A percentile compares a stretch with the other conserved stretches of the same genome.
phyloP scores from a whole-genome alignment of 2,329 filamentous ascomycete species.

The Trichoderma breve region DNA sequence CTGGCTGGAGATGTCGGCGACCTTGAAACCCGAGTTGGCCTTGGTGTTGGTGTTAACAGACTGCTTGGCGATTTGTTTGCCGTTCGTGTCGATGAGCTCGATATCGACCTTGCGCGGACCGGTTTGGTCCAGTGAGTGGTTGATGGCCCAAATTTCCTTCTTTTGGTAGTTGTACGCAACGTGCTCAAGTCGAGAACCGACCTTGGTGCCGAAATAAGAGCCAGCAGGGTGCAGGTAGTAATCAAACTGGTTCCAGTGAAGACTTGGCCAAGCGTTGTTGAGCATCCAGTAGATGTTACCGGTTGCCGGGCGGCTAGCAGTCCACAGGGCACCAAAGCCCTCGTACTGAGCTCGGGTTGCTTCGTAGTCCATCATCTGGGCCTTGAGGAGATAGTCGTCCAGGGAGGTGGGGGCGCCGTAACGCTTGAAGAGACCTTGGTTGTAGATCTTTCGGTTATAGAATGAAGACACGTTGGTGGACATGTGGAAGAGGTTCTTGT shows the following conservation, averaged over 20 bases:
- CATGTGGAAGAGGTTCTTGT: conserved; percentile 59
- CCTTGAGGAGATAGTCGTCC: conserved; percentile 58
- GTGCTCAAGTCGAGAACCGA: conserved; percentile 50
- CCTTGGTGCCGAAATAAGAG: conserved; percentile 59
- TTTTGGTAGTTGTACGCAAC: conserved; percentile 53
- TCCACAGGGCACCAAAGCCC: conserved; percentile 52
- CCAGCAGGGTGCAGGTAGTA: conserved; percentile 59
- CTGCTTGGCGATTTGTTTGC: conserved; percentile 40
- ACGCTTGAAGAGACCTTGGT: conserved; percentile 49
- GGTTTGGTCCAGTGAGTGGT: conserved; percentile 44
- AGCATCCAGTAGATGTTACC: conserved; percentile 68
- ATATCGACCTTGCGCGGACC: conserved; percentile 45
- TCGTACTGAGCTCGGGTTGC: conserved; percentile 60
- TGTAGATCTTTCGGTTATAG: conserved; percentile 56
- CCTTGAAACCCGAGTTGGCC: conserved; percentile 44
- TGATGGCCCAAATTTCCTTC: conserved; percentile 51
- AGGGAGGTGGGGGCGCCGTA: conserved; percentile 52
- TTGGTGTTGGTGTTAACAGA: conserved; percentile 35
- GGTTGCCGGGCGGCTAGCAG: conserved; percentile 50
- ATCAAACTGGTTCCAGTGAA: conserved; percentile 66
- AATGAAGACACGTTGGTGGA: conserved; percentile 55
- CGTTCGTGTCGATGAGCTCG: conserved; percentile 50
- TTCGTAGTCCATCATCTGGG: conserved; percentile 64
- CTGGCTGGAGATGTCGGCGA: conserved; percentile 22
- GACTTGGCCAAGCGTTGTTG: conserved; percentile 61